These are phyloP conservation scores for Theobroma cacao DNA, from an alignment of 345 rosid genomes.

Conservation along the genomic window DNA sequence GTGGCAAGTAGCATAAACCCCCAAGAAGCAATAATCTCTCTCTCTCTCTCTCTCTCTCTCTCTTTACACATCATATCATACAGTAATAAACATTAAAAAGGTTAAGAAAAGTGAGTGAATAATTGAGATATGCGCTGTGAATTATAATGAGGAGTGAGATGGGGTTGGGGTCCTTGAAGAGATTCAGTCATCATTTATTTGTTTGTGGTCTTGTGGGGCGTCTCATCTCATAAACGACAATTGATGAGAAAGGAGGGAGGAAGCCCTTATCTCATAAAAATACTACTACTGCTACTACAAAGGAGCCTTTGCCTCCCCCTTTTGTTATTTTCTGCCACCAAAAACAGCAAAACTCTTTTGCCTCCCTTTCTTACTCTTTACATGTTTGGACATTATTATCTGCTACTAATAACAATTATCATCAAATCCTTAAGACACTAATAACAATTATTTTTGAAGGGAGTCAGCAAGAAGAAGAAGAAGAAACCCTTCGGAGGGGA, in stretches of 20 bases:
- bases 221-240: neutral
- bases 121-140: neutral
- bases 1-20: no score
- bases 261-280: no score
- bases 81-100: slow-evolving; percentile 1
- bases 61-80: neutral
- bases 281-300: slow-evolving; percentile 4
- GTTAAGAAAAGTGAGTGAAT: neutral
- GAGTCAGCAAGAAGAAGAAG: no score
- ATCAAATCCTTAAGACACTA: no score
- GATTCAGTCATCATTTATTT: slow-evolving; percentile 17
- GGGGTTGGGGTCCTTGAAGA: neutral
- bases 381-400: no score
- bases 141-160: neutral
- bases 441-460: no score
- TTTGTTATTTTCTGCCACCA: no score
- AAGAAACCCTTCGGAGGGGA: no score
- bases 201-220: slow-evolving; percentile 8
- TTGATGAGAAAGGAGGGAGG: neutral
- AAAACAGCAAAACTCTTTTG: no score
- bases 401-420: no score
- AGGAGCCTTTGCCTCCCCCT: neutral
- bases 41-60: neutral
- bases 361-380: no score
- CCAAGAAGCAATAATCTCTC: neutral